These are phyloP conservation scores for Crucibulum laeve DNA, from an alignment of 768 basidiomycete species.

Conservation along the genomic window DNA sequence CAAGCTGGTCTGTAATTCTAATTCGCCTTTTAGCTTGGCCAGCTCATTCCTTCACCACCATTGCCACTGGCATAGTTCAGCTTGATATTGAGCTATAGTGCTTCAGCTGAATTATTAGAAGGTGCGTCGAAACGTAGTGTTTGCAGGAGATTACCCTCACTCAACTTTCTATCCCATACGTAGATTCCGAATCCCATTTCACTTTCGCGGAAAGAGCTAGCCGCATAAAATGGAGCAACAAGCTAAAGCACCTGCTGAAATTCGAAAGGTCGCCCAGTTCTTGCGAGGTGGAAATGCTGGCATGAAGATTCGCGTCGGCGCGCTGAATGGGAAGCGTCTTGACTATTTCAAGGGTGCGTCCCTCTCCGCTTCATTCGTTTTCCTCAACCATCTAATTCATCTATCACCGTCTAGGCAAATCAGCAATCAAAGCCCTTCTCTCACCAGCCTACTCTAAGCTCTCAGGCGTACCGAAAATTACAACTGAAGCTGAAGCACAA, in stretches of 20 bases:
- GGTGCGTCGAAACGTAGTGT: too few relatives aligned
- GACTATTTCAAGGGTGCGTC: constrained; percentile 96
- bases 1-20: too few relatives aligned
- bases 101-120: too few relatives aligned
- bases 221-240: constrained; percentile 63
- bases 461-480: constrained; percentile 72
- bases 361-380: background rate
- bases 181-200: too few relatives aligned
- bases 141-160: too few relatives aligned
- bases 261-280: constrained; percentile 82
- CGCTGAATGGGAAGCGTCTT: constrained; percentile 88
- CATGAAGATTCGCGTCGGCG: constrained; percentile 85
- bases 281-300: constrained; percentile 82
- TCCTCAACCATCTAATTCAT: background rate
- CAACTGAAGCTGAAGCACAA: constrained; percentile 72
- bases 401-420: constrained; percentile 62
- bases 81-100: too few relatives aligned
- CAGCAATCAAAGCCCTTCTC: constrained; percentile 86
- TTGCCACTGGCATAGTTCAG: too few relatives aligned
- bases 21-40: too few relatives aligned
- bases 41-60: too few relatives aligned
- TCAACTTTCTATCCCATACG: too few relatives aligned
- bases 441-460: constrained; percentile 90
- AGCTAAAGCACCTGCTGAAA: constrained; percentile 71
- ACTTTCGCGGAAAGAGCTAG: too few relatives aligned